These are phyloP conservation scores for Xylariaceae sp. DNA, from an alignment of 2,329 filamentous ascomycete genomes.

Conservation along the genomic window DNA sequence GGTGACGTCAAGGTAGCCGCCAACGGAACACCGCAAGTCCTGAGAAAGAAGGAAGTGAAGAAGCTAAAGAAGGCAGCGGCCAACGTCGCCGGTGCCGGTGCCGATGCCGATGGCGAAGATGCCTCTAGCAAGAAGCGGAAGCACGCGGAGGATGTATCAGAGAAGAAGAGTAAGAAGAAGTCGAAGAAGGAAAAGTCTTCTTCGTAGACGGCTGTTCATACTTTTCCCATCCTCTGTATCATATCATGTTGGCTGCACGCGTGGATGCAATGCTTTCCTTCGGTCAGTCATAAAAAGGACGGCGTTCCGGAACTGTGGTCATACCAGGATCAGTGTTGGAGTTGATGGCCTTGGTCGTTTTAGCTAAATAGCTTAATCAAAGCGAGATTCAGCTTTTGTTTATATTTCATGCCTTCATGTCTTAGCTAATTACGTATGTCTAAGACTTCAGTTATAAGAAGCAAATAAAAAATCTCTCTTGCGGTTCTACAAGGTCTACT, in stretches of 20 bases:
- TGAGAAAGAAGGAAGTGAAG: conserved; percentile 78
- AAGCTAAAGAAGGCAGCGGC: conserved; percentile 66
- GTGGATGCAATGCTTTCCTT: conserved; percentile 26
- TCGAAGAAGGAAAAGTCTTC: conserved; percentile 65
- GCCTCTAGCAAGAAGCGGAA: conserved; percentile 69
- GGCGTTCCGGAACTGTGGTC: conserved; percentile 33
- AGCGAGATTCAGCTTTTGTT: conserved; percentile 8
- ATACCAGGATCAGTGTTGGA: conserved; percentile 35
- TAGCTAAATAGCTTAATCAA: conserved; percentile 20
- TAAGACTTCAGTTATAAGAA: too few relatives aligned
- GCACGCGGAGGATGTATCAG: conserved; percentile 64
- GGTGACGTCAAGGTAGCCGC: conserved; percentile 70
- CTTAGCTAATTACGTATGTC: too few relatives aligned
- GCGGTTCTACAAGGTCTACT: too few relatives aligned
- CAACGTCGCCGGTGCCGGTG: conserved; percentile 53
- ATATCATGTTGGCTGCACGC: conserved; percentile 20
- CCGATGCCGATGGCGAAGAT: conserved; percentile 52
- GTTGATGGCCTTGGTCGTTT: conserved; percentile 29
- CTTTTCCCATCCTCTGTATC: conserved; percentile 32
- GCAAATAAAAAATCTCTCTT: too few relatives aligned
- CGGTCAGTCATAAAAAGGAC: conserved; percentile 25
- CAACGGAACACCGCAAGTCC: conserved; percentile 66
- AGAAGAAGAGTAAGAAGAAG: conserved; percentile 64
- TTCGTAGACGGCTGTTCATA: conserved; percentile 42
- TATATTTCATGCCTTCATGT: not conserved